Evolutionary conservation across 2,329 filamentous ascomycete species (phyloP).

Genomic region (Aspergillus vadensis): DNA sequence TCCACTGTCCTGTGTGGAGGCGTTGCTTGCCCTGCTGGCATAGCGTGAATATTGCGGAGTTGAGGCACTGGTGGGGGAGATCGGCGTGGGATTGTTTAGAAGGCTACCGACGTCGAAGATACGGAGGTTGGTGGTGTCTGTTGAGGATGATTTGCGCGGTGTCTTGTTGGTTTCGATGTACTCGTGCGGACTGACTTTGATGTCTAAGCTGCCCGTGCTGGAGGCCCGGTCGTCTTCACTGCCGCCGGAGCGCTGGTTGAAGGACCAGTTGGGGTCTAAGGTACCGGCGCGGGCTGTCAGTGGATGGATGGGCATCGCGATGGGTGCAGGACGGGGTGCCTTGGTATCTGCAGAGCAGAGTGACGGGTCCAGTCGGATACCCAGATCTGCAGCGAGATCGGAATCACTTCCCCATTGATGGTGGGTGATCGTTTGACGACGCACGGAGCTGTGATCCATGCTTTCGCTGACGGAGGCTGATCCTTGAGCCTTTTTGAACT

Average conservation of each 20-base stretch:
- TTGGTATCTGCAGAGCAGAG: conserved; percentile 43
- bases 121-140: conserved; percentile 62
- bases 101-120: conserved; percentile 86
- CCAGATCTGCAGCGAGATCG: conserved; percentile 79
- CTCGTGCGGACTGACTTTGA: conserved; percentile 37
- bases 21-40: conserved; percentile 28
- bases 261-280: conserved; percentile 38
- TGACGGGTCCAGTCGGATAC: conserved; percentile 64
- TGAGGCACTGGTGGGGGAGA: background rate
- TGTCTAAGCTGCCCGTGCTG: conserved; percentile 34
- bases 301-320: conserved; percentile 37
- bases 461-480: conserved; percentile 54
- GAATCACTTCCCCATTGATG: conserved; percentile 87
- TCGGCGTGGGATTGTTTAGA: conserved; percentile 39
- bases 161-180: conserved; percentile 36
- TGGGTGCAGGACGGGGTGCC: conserved; percentile 41
- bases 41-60: background rate
- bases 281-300: conserved; percentile 29
- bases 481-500: conserved; percentile 60
- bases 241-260: conserved; percentile 23
- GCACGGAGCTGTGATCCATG: conserved; percentile 41
- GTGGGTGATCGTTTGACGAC: conserved; percentile 61
- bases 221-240: conserved; percentile 35
- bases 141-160: conserved; percentile 36
- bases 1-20: conserved; percentile 40